phyloP scores from a whole-genome alignment of 345 rosid genomes.

The Corymbia maculata region DNA sequence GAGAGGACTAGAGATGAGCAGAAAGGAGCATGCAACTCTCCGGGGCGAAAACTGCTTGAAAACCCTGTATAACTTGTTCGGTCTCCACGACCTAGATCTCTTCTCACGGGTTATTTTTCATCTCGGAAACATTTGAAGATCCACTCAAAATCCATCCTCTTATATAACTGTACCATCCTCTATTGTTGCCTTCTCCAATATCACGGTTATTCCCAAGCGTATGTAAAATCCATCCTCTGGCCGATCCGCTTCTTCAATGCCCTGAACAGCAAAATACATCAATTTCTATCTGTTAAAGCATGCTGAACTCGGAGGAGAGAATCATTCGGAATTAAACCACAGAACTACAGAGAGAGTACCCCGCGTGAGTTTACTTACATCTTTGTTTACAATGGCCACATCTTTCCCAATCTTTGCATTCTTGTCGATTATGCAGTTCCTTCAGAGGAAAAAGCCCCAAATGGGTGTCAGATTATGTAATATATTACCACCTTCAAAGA shows the following conservation, averaged over 20 bases:
- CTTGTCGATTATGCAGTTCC: constrained; percentile 97
- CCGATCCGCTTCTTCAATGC: constrained; percentile 79
- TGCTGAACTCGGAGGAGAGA: not conserved
- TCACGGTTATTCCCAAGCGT: constrained; percentile 62
- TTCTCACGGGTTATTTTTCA: too few relatives aligned
- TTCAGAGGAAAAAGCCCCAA: not conserved
- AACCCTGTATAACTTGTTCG: not conserved
- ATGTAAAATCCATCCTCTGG: constrained; percentile 78
- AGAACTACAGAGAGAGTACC: not conserved
- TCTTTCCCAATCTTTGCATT: constrained; percentile 83
- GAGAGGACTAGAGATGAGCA: not conserved
- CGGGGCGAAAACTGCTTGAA: not conserved
- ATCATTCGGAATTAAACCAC: not conserved
- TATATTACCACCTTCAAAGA: not conserved
- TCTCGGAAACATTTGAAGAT: not conserved
- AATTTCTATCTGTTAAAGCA: not conserved
- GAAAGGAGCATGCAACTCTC: not conserved
- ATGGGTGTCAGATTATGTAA: not conserved
- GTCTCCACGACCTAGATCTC: not conserved
- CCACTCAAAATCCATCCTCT: not conserved
- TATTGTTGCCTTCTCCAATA: constrained; percentile 80
- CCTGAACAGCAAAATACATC: constrained; percentile 17
- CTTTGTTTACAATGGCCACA: constrained; percentile 67
- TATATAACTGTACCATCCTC: constrained; percentile 70
- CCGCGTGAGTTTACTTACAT: constrained; percentile 24